A percentile compares a stretch with the other conserved stretches of the same genome.
Evolutionary conservation across 805 yeast genomes (phyloP).

Genomic region (Starmera quercuum): DNA sequence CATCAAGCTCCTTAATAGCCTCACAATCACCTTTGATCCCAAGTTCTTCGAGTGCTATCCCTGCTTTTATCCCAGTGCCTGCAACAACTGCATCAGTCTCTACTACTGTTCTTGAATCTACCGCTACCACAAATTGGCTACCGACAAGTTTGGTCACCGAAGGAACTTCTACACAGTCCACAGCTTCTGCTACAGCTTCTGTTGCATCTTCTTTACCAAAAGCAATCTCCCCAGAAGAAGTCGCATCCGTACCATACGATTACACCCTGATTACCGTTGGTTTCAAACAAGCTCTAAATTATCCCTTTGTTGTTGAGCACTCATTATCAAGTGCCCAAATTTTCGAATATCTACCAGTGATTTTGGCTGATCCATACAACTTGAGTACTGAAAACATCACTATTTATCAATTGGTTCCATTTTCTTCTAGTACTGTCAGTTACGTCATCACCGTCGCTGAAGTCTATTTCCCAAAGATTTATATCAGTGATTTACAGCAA

Average conservation of each 20-base stretch:
- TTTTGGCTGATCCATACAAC: constrained; percentile 56
- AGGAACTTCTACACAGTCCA: constrained; percentile 16
- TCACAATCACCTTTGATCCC: too few relatives aligned
- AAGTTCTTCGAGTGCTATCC: not conserved
- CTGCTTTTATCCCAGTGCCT: not conserved
- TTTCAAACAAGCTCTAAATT: constrained; percentile 71
- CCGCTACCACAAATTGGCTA: constrained; percentile 25
- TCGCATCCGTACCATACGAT: constrained; percentile 35
- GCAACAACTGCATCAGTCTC: constrained; percentile 6
- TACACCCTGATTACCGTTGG: constrained; percentile 64
- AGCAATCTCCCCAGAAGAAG: constrained; percentile 62
- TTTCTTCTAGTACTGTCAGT: constrained; percentile 41
- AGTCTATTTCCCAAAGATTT: constrained; percentile 63
- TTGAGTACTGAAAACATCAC: constrained; percentile 34
- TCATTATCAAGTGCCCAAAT: constrained; percentile 78
- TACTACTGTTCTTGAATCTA: not conserved
- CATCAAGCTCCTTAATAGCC: too few relatives aligned
- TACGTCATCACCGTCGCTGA: constrained; percentile 86
- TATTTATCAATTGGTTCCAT: constrained; percentile 71
- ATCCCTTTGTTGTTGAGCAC: constrained; percentile 71
- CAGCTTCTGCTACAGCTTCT: constrained; percentile 19
- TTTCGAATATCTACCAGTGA: constrained; percentile 75
- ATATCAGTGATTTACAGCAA: constrained; percentile 41
- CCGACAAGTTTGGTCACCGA: constrained; percentile 36
- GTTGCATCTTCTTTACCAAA: constrained; percentile 57